These are phyloP conservation scores for Glebionis coronaria DNA, from an alignment of 129 eudicot species.

Conservation along the genomic window DNA sequence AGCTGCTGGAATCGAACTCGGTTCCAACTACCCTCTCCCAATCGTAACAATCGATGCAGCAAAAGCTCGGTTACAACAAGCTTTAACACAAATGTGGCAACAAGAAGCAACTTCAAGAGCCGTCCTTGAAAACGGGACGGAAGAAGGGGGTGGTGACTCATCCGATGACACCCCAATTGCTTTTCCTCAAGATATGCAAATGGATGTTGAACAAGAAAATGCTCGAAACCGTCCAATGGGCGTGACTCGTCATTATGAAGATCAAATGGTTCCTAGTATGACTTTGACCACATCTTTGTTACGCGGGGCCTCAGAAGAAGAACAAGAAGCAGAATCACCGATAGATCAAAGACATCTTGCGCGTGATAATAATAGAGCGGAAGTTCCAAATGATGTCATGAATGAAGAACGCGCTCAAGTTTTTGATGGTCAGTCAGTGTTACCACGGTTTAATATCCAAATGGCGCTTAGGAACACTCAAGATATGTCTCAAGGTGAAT, in stretches of 20 bases:
- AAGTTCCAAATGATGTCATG: slow-evolving; percentile 70
- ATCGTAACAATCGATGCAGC: slow-evolving; percentile 72
- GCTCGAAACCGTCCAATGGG: slow-evolving; percentile 44
- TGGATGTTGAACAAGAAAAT: slow-evolving; percentile 67
- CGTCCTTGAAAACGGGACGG: slow-evolving; percentile 70
- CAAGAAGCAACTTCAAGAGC: slow-evolving; percentile 79
- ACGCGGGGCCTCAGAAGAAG: slow-evolving; percentile 33
- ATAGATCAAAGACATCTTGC: slow-evolving; percentile 35
- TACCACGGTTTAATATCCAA: slow-evolving; percentile 38
- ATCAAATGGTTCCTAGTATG: slow-evolving; percentile 96
- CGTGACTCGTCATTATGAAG: slow-evolving; percentile 52
- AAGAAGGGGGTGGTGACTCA: slow-evolving; percentile 94
- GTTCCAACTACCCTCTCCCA: slow-evolving; percentile 90
- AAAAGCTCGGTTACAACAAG: slow-evolving; percentile 65
- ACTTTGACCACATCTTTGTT: slow-evolving; percentile 73
- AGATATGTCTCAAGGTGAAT: slow-evolving; percentile 72
- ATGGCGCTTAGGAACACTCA: slow-evolving; percentile 52
- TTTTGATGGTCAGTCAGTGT: slow-evolving; percentile 28
- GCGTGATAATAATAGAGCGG: slow-evolving; percentile 56
- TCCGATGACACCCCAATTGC: slow-evolving; percentile 70
- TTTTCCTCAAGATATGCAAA: slow-evolving; percentile 70
- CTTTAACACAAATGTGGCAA: slow-evolving; percentile 79
- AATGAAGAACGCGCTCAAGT: slow-evolving; percentile 31
- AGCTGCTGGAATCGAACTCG: slow-evolving; percentile 94
- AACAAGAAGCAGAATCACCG: slow-evolving; percentile 66